Evolutionary conservation across 2,329 filamentous ascomycete genomes (phyloP), one percentile per base, ranked within the genome.

Genomic region (Penicillium sp.): DNA sequence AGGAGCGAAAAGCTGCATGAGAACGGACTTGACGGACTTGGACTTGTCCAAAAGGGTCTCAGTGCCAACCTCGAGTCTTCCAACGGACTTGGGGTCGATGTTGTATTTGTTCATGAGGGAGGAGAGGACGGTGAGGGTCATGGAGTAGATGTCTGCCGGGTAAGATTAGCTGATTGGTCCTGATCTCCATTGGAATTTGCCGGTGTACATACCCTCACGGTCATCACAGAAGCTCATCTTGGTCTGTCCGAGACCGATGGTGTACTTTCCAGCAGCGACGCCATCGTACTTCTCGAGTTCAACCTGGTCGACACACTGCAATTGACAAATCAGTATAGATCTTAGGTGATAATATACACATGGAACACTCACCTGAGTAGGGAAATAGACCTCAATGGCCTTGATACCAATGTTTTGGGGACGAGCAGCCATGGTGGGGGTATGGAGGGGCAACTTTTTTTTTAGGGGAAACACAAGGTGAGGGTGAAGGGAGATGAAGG

Each of bases 161-260:
- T 6, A n/a, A 6, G 25, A n/a, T 27, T 50, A 55, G 43, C n/a
- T 54, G 65, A 55, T 64, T 62, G 40, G 25, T 54, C 29, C 29
- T 45, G 21, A 17, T 52, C 19, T 35, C 10, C 23, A 19, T n/a
- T 10, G 33, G 1, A 38, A 19, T 23, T 48, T n/a, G 17, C 56
- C 25, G 9, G 38, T 33, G 5, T 41, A 61, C 81, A 77, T 76
- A 92, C 90, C 90, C 82, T 94, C 90, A 73, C 89, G 87, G 73
- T 94, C 90, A 78, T 94, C 90, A 76, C 90, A 93, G 80, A 94
- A 94, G 82, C 87, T 88, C 90, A 94, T 94, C 81, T 90, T 91
- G 74, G 89, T 93, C 84, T 94, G 90, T 71, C 90, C 90, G 57
- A 94, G 88, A 76, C 90, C 90, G 79, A 94, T 93, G 72, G 90